Percentiles rank a stretch among this genome's conserved stretches.
Evolutionary conservation across 208 protist species (phyloP).

Genomic region (Leishmania mexicana): DNA sequence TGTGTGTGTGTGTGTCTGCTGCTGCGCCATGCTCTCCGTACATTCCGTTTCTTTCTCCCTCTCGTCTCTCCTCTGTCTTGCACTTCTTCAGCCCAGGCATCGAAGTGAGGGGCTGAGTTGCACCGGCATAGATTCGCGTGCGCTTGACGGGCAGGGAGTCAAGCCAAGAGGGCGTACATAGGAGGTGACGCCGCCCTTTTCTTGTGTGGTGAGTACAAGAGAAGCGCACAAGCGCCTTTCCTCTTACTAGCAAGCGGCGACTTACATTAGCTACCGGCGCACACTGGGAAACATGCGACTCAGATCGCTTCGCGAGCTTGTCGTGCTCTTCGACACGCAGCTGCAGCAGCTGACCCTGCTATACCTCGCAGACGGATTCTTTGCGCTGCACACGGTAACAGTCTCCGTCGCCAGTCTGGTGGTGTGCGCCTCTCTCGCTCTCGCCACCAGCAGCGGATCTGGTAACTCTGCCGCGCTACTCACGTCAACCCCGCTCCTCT

Average conservation of each 20-base stretch:
- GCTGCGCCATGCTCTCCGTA: neutral
- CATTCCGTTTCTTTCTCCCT: neutral
- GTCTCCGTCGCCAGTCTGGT: conserved; percentile 12
- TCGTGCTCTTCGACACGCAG: conserved; percentile 29
- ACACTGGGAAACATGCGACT: neutral
- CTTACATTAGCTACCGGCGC: no score
- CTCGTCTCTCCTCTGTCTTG: neutral
- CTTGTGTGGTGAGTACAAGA: neutral
- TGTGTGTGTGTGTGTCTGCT: neutral
- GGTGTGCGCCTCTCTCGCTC: conserved; percentile 31
- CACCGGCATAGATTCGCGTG: neutral
- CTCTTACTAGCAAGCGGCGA: neutral
- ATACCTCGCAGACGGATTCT: conserved; percentile 42
- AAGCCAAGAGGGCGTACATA: neutral
- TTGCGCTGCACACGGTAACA: conserved; percentile 25
- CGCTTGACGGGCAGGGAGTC: neutral
- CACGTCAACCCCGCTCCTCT: conserved; percentile 21
- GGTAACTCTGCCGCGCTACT: neutral
- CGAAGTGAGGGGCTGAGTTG: neutral
- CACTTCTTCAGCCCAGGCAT: neutral
- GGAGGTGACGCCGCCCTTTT: neutral
- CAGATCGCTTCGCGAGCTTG: conserved; percentile 20
- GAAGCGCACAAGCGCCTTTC: no score
- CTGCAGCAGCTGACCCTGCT: conserved; percentile 38
- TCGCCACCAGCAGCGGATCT: conserved; percentile 2